These are phyloP conservation scores for Nicotiana attenuata DNA, from an alignment of 257 asterid genomes.

Conservation along the genomic window DNA sequence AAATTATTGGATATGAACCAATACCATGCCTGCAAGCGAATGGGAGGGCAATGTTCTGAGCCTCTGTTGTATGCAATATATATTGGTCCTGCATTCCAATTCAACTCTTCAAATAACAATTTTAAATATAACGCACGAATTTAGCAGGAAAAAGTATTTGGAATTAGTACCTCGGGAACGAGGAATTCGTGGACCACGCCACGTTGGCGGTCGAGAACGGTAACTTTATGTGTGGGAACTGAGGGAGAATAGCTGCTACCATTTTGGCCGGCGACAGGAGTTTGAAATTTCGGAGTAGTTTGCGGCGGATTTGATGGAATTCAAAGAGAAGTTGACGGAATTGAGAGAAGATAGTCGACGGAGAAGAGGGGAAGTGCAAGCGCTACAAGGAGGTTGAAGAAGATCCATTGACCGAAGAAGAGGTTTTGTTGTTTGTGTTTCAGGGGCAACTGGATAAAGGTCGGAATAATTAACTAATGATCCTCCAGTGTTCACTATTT, in stretches of 20 bases:
- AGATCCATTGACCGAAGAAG: constrained; percentile 15
- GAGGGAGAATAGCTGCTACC: constrained; percentile 16
- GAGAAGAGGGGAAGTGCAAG: constrained; percentile 11
- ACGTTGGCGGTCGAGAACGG: constrained; percentile 34
- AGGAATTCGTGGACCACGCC: constrained; percentile 28
- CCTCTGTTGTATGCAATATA: constrained; percentile 88
- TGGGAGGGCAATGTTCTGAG: constrained; percentile 74
- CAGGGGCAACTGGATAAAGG: constrained; percentile 11
- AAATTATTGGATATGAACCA: constrained; percentile 20
- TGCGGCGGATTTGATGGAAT: background rate
- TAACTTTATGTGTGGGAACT: constrained; percentile 34
- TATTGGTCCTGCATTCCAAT: constrained; percentile 74
- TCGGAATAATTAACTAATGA: no score
- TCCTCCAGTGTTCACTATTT: no score
- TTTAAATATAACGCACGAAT: background rate
- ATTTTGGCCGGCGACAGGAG: constrained; percentile 15
- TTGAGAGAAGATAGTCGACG: background rate
- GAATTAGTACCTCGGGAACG: constrained; percentile 30
- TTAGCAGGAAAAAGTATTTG: background rate
- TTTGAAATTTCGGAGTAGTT: constrained; percentile 18
- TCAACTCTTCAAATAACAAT: background rate
- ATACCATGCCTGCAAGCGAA: constrained; percentile 98
- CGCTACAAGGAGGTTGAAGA: constrained; percentile 21
- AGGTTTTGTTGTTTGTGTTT: background rate
- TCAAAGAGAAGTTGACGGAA: constrained; percentile 9